Base-by-base conservation (phyloP, 148 eudicot genomes). In the Camellia lanceoleosa region DNA sequence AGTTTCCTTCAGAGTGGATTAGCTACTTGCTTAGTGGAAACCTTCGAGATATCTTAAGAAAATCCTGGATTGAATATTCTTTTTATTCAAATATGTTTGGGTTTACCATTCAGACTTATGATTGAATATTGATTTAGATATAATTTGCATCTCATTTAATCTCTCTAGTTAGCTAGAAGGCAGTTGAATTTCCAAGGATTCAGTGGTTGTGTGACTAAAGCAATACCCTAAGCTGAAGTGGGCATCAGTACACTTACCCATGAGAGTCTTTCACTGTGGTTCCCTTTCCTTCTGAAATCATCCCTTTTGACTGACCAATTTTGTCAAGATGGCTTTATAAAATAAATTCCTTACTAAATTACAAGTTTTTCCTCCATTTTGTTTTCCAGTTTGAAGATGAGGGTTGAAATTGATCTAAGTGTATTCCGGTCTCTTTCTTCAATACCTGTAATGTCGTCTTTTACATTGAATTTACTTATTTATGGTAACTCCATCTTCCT, bases 131-230 rank as follows among this genome's bases (percentile, higher is more conserved):
- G 41, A 52, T 20, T 49, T 18, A 9, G 11, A 7, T 44, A 15
- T 4, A 44, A 7, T 16, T 0, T 70, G 23, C n/a, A 52, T 49
- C 56, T 23, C 47, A 46, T 71, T 71, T 3, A 71, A 71, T 49
- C 16, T 56, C n/a, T 19, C 52, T n/a, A 47, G 44, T 68, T 18
- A 44, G 41, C 38, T 19, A 9, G 74, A 72, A 51, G 46, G 3
- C 74, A 9, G 38, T 59, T 74, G 12, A 69, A 69, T 18, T 55
- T 44, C 44, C 73, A 70, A 70, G 73, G 73, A 30, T 47, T 18
- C 14, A 20, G 73, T 70, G 55, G 23, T 19, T n/a, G 55, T 30
- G 1, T 44, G 51, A 12, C 44, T 43, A 68, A 70, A 51, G 73
- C 55, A 69, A 20, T 44, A 58, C 72, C 11, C 19, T 15, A 44